Conservation (phyloP, 768 basidiomycete genomes). For the Tephrocybe rancida region DNA sequence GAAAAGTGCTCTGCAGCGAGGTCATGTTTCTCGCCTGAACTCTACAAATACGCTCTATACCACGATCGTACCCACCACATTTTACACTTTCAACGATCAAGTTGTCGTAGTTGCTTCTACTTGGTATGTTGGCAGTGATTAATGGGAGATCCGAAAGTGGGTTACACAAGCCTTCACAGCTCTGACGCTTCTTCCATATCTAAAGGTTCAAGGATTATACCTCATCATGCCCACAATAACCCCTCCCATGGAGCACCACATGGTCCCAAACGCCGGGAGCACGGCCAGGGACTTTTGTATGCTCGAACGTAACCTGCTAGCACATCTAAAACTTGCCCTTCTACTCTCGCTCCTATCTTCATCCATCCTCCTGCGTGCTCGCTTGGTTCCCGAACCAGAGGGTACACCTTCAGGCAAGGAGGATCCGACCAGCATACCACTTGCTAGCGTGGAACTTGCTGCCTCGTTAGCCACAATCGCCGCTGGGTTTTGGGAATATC, state of each 20-base stretch:
- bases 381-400: constrained; percentile 49
- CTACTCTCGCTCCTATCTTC: constrained; percentile 65
- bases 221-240: neutral
- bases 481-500: constrained; percentile 71
- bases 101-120: too few relatives aligned
- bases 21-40: too few relatives aligned
- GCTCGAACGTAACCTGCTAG: constrained; percentile 76
- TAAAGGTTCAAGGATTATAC: neutral
- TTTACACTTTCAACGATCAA: too few relatives aligned
- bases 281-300: constrained; percentile 76
- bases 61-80: too few relatives aligned
- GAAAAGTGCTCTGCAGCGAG: too few relatives aligned
- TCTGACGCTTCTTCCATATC: neutral
- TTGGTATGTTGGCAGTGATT: too few relatives aligned
- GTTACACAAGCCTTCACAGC: too few relatives aligned
- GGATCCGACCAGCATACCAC: constrained; percentile 37
- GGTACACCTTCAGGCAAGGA: constrained; percentile 13
- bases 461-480: constrained; percentile 56
- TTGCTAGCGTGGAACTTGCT: constrained; percentile 54
- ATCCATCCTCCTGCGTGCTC: constrained; percentile 62
- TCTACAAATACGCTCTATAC: too few relatives aligned
- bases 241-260: constrained; percentile 18
- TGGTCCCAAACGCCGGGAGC: constrained; percentile 54
- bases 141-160: too few relatives aligned
- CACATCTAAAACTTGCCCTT: constrained; percentile 67